A percentile compares a stretch with the other conserved stretches of the same genome.
Conservation (phyloP, 495 filamentous ascomycete genomes). For the Neurospora cerealis region DNA sequence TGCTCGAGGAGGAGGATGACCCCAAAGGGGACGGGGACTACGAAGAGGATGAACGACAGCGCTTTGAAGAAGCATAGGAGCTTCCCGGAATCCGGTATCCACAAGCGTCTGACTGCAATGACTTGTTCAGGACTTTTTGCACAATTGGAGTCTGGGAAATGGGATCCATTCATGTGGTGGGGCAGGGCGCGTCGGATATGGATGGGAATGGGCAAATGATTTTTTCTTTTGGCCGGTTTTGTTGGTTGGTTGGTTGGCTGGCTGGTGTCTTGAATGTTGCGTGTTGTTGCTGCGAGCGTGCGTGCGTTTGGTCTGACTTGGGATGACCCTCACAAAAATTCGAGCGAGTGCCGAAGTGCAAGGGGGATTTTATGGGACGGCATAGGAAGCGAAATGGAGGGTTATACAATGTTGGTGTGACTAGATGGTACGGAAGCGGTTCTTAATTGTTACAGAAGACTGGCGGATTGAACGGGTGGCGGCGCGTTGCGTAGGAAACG, state of each 20-base stretch:
- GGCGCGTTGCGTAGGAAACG: not conserved
- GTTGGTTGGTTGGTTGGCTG: not conserved
- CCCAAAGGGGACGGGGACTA: not conserved
- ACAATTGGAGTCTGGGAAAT: conserved; percentile 4
- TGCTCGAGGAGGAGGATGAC: not conserved
- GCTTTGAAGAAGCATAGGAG: not conserved
- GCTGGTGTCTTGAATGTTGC: conserved; percentile 1
- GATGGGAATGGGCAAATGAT: not conserved
- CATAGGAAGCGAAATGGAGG: not conserved
- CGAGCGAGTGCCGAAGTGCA: not conserved
- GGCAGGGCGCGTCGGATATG: not conserved
- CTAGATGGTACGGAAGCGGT: not conserved
- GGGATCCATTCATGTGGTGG: not conserved
- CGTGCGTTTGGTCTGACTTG: not conserved
- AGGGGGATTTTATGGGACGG: not conserved
- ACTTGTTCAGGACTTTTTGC: conserved; percentile 1
- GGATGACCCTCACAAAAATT: not conserved
- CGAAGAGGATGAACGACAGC: not conserved
- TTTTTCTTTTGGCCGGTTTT: conserved; percentile 3
- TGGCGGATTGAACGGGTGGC: not conserved
- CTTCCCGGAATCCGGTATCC: not conserved
- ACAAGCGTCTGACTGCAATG: not conserved
- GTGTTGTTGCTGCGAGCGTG: conserved; percentile 1
- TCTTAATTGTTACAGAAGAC: not conserved
- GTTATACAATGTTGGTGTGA: not conserved